Conservation (phyloP, 257 asterid species). For the Plantago major region DNA sequence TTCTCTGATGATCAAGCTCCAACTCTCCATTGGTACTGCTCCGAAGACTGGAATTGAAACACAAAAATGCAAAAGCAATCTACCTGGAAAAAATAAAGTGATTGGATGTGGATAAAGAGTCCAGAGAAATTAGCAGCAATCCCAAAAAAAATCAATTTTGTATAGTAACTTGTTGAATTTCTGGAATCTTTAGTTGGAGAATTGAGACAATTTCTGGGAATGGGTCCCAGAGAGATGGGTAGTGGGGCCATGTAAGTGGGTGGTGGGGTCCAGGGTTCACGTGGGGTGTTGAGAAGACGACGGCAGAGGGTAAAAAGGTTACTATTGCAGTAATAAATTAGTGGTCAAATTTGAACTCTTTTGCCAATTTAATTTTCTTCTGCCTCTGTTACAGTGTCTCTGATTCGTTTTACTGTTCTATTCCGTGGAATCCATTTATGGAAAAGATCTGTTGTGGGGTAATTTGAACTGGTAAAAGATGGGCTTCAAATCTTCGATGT, state of each 20-base stretch:
- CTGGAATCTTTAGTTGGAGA: slow-evolving; percentile 12
- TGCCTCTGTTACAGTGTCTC: slow-evolving; percentile 1
- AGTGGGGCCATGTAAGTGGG: background rate
- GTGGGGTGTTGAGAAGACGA: background rate
- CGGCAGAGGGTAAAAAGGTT: slow-evolving; percentile 5
- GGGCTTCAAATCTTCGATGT: too few species aligned
- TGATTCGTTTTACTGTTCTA: slow-evolving; percentile 10
- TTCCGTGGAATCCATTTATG: too few species aligned
- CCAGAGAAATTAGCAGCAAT: background rate
- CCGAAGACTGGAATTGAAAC: slow-evolving; percentile 69
- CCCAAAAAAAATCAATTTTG: slow-evolving; percentile 31
- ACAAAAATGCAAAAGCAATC: background rate
- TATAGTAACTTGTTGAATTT: slow-evolving; percentile 29
- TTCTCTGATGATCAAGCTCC: slow-evolving; percentile 88
- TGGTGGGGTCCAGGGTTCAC: background rate
- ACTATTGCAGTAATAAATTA: slow-evolving; percentile 10
- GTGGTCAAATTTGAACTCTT: background rate
- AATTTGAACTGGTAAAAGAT: too few species aligned
- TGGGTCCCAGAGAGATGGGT: background rate
- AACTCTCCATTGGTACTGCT: slow-evolving; percentile 65
- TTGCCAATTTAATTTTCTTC: slow-evolving; percentile 15
- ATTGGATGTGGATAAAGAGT: background rate
- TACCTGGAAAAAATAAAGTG: slow-evolving; percentile 1
- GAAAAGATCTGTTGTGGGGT: too few species aligned
- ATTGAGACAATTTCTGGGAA: background rate